Evolutionary conservation across 768 basidiomycete genomes (phyloP).

Genomic region (Tricholoma saponaceum): DNA sequence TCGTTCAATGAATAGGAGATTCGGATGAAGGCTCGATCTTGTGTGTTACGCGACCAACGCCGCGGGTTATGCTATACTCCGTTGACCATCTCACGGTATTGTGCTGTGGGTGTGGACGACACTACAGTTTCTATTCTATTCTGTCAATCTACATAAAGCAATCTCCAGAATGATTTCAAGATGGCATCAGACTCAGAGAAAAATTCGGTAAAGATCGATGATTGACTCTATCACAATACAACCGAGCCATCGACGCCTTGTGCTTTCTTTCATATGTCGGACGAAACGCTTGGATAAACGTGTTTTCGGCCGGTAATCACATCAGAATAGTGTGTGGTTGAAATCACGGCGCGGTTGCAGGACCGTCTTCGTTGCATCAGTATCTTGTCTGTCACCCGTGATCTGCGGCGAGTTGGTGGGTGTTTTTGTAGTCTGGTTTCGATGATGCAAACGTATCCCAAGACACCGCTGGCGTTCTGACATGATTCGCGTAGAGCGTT

Average conservation of each 20-base stretch:
- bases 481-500: too few species aligned
- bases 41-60: neutral
- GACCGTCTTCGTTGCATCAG: neutral
- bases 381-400: neutral
- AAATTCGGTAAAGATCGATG: neutral
- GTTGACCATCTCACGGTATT: neutral
- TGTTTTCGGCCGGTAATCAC: neutral
- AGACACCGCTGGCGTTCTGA: too few species aligned
- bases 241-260: neutral
- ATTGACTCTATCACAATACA: neutral
- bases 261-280: neutral
- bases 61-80: neutral
- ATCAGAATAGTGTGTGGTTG: neutral
- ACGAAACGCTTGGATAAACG: neutral
- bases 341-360: neutral
- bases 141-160: neutral
- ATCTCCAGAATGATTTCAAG: neutral
- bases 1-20: neutral
- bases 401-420: too few species aligned
- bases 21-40: neutral
- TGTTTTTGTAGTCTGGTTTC: too few species aligned
- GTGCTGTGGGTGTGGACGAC: neutral
- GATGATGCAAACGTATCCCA: too few species aligned
- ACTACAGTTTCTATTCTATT: neutral
- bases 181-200: neutral